A percentile compares a stretch with the other conserved stretches of the same genome.
Evolutionary conservation across 164 flowering plant genomes (phyloP).

Genomic region (Umbilicus rupestris): DNA sequence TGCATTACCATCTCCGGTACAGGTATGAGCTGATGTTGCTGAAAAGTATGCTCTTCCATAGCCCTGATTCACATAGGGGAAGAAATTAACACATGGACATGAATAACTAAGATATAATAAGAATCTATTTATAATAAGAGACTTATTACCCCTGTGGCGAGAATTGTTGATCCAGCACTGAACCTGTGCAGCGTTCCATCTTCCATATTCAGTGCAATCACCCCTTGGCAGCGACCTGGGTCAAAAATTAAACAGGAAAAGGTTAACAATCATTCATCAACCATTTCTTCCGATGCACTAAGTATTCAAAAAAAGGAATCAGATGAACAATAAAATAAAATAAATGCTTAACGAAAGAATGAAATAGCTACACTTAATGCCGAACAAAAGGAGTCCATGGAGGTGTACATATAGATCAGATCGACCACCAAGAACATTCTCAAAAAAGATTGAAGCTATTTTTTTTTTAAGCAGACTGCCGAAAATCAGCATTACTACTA

Average conservation of each 20-base stretch:
- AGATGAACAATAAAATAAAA: neutral
- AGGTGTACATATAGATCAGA: neutral
- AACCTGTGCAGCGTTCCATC: constrained; percentile 97
- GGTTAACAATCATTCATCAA: neutral
- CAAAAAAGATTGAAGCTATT: too few relatives aligned
- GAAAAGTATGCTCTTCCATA: constrained; percentile 97
- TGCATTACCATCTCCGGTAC: constrained; percentile 99
- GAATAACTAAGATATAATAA: neutral
- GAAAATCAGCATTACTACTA: too few relatives aligned
- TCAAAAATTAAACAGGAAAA: neutral
- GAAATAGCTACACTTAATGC: neutral
- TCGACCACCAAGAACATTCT: too few relatives aligned
- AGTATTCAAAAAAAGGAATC: neutral
- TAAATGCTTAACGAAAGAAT: neutral
- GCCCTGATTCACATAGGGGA: constrained; percentile 42
- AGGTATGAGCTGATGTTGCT: constrained; percentile 99
- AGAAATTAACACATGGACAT: constrained; percentile 2
- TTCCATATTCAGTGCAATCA: constrained; percentile 95
- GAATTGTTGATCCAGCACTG: constrained; percentile 75
- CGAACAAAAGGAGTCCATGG: neutral
- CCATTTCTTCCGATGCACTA: neutral
- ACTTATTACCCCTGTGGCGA: constrained; percentile 86
- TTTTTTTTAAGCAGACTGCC: too few relatives aligned
- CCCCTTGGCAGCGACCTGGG: constrained; percentile 90
- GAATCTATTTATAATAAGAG: neutral